Evolutionary conservation across 2,329 filamentous ascomycete species (phyloP).

Genomic region (Arachnomyces sp.): DNA sequence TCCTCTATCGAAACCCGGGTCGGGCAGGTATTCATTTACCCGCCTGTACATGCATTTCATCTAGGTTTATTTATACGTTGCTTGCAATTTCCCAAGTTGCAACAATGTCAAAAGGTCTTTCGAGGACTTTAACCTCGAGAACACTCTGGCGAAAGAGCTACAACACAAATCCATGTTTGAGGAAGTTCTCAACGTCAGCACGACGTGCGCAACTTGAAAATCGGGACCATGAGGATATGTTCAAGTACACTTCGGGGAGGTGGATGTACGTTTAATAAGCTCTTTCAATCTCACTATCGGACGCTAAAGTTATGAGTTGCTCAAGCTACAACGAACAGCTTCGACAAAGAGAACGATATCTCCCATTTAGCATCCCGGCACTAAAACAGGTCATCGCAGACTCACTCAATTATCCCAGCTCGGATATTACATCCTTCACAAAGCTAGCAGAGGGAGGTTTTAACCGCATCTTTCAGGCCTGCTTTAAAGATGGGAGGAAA

Average conservation of each 20-base stretch:
- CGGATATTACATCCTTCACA: neutral
- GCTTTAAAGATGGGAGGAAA: constrained; percentile 16
- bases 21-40: no score
- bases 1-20: no score
- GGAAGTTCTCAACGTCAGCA: no score
- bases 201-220: no score
- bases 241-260: constrained; percentile 2
- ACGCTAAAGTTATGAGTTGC: neutral
- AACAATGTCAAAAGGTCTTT: no score
- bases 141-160: no score
- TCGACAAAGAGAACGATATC: neutral
- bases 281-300: neutral
- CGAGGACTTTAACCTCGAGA: no score
- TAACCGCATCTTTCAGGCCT: constrained; percentile 21
- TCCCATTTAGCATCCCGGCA: constrained; percentile 1
- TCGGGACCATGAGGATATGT: neutral
- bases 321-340: constrained; percentile 4
- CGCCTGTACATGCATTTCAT: no score
- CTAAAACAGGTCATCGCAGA: neutral
- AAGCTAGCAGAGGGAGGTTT: constrained; percentile 25
- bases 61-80: no score
- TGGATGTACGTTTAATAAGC: neutral
- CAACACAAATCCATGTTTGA: no score
- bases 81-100: no score
- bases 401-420: constrained; percentile 1